Evolutionary conservation across 2,329 filamentous ascomycete species (phyloP).

Genomic region (Camptophora hylomeconis): DNA sequence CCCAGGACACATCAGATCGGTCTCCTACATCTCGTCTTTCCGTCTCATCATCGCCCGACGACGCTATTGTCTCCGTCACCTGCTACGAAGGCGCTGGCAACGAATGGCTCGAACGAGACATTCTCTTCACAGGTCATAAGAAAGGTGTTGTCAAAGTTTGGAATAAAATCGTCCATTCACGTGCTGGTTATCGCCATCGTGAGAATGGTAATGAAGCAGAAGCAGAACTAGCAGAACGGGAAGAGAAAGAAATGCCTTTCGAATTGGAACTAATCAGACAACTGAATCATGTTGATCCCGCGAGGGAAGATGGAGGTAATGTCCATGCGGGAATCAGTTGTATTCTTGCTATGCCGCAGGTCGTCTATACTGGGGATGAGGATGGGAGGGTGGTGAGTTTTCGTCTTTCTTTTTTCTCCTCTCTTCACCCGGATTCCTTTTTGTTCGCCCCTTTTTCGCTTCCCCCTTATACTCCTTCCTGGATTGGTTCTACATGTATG

Average conservation of each 20-base stretch:
- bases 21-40: no score
- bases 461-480: no score
- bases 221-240: conserved; percentile 41
- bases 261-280: conserved; percentile 64
- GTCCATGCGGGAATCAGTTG: conserved; percentile 63
- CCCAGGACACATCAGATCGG: conserved; percentile 63
- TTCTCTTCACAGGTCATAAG: conserved; percentile 81
- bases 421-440: no score
- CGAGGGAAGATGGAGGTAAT: conserved; percentile 45
- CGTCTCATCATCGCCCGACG: conserved; percentile 53
- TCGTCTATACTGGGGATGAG: conserved; percentile 89
- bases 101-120: conserved; percentile 77
- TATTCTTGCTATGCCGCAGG: conserved; percentile 67
- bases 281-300: conserved; percentile 65
- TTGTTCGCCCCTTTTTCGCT: no score
- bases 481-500: no score
- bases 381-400: conserved; percentile 71
- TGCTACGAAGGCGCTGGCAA: conserved; percentile 87
- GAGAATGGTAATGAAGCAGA: conserved; percentile 23
- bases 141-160: conserved; percentile 73
- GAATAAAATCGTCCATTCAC: conserved; percentile 8
- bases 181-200: no score
- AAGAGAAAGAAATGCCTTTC: conserved; percentile 55
- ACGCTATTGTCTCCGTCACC: conserved; percentile 67
- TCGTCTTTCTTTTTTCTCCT: conserved; percentile 4